A percentile compares a stretch with the other conserved stretches of the same genome.
These are phyloP conservation scores for Allantophomopsis lycopodina DNA, from an alignment of 2,329 filamentous ascomycete genomes.

Conservation along the genomic window DNA sequence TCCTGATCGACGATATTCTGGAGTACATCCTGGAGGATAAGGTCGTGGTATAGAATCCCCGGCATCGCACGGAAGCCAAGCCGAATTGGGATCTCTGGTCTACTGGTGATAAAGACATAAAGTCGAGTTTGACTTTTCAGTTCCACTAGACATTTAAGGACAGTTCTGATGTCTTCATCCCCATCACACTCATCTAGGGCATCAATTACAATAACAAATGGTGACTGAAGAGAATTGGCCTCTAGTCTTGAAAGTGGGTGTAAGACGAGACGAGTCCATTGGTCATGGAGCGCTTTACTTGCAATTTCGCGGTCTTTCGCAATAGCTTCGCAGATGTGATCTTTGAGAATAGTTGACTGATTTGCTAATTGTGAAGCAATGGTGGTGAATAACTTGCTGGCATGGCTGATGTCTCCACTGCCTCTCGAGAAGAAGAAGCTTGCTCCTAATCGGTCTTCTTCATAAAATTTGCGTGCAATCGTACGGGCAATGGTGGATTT, in stretches of 20 bases:
- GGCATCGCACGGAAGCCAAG: constrained; percentile 7
- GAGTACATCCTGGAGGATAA: constrained; percentile 11
- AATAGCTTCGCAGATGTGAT: constrained; percentile 6
- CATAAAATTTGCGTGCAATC: constrained; percentile 11
- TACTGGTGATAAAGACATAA: constrained; percentile 15
- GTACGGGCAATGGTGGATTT: constrained; percentile 22
- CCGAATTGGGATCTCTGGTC: constrained; percentile 14
- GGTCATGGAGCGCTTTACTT: constrained; percentile 21
- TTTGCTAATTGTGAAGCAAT: constrained; percentile 12
- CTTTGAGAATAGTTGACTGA: constrained; percentile 4
- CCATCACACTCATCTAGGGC: constrained; percentile 17
- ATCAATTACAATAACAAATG: constrained; percentile 13
- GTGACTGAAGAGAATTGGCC: not conserved
- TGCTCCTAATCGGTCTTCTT: constrained; percentile 11
- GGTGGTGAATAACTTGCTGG: constrained; percentile 18
- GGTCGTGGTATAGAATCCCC: constrained; percentile 8
- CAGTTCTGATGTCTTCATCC: constrained; percentile 7
- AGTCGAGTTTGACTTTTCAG: constrained; percentile 6
- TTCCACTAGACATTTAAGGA: constrained; percentile 10
- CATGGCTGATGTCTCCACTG: constrained; percentile 13
- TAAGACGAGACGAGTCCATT: constrained; percentile 27
- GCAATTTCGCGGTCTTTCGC: constrained; percentile 4
- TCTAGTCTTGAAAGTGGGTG: constrained; percentile 20
- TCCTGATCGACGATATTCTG: constrained; percentile 13
- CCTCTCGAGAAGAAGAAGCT: constrained; percentile 17